Conservation (phyloP, 2,329 filamentous ascomycete species). For the Falciphora oryzae region DNA sequence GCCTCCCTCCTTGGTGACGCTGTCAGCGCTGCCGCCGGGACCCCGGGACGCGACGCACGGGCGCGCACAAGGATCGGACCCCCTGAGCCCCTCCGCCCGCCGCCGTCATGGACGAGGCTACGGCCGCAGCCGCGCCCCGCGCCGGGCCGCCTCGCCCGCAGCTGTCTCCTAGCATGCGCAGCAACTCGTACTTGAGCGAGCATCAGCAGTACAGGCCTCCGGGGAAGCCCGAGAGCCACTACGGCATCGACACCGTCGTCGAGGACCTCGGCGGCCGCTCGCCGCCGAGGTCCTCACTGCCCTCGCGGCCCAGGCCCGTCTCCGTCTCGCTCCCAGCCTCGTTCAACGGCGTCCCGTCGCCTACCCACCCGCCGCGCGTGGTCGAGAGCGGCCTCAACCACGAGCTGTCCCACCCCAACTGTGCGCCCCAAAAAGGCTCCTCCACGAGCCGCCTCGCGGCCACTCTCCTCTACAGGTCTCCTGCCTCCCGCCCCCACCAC, state of each 20-base stretch:
- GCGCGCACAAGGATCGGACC: no score
- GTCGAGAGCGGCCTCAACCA: conserved; percentile 58
- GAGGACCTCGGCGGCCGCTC: conserved; percentile 41
- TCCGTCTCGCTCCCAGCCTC: conserved; percentile 14
- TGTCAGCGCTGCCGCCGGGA: background rate
- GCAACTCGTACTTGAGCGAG: conserved; percentile 56
- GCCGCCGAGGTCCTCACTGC: conserved; percentile 30
- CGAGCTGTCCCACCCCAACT: conserved; percentile 58
- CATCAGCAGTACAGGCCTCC: conserved; percentile 59
- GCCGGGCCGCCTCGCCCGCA: conserved; percentile 36
- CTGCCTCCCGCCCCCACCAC: conserved; percentile 19
- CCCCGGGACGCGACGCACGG: background rate
- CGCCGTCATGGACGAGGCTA: background rate
- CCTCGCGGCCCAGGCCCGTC: conserved; percentile 33
- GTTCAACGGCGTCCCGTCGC: conserved; percentile 57
- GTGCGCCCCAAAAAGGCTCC: conserved; percentile 45
- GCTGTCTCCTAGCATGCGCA: conserved; percentile 46
- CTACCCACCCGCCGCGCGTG: conserved; percentile 52
- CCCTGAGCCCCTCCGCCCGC: background rate
- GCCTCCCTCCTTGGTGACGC: background rate
- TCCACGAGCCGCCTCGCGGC: conserved; percentile 46
- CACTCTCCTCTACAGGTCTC: conserved; percentile 57
- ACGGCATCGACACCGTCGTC: conserved; percentile 60
- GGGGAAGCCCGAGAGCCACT: conserved; percentile 46
- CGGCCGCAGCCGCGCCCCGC: conserved; percentile 13